phyloP scores from a whole-genome alignment of 352 stramenopile genomes.

The Globisporangium nodosum region DNA sequence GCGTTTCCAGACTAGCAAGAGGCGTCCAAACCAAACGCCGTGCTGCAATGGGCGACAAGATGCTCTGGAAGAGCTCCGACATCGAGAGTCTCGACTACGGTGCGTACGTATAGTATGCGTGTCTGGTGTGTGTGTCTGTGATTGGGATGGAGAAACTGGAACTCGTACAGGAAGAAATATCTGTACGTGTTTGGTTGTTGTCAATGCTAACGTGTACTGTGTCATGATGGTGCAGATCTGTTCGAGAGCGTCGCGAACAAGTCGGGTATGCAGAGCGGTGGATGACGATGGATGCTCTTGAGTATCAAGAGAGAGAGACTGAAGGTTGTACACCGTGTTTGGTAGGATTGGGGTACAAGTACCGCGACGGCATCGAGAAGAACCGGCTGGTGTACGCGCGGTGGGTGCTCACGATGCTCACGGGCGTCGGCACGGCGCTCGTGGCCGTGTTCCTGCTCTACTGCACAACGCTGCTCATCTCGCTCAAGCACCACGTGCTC shows the following conservation, averaged over 20 bases:
- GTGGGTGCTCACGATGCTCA: slow-evolving; percentile 76
- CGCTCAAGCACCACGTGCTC: slow-evolving; percentile 67
- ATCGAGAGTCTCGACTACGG: slow-evolving; percentile 84
- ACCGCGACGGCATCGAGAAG: slow-evolving; percentile 77
- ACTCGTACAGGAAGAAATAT: not conserved
- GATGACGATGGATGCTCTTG: too few relatives aligned
- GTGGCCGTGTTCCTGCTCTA: slow-evolving; percentile 78
- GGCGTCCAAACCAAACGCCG: too few relatives aligned
- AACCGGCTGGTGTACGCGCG: slow-evolving; percentile 74
- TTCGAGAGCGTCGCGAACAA: slow-evolving; percentile 89
- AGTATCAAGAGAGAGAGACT: too few relatives aligned
- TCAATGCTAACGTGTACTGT: too few relatives aligned
- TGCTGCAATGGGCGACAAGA: slow-evolving; percentile 14
- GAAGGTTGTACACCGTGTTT: too few relatives aligned
- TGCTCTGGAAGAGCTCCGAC: slow-evolving; percentile 64
- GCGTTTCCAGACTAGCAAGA: too few relatives aligned
- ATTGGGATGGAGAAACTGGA: too few relatives aligned
- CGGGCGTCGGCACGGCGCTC: slow-evolving; percentile 67
- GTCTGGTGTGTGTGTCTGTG: too few relatives aligned
- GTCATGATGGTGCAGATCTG: slow-evolving; percentile 32
- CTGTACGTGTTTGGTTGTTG: too few relatives aligned
- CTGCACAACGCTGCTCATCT: slow-evolving; percentile 62
- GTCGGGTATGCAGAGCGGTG: slow-evolving; percentile 27
- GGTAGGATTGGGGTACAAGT: slow-evolving; percentile 71
- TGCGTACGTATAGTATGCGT: slow-evolving; percentile 17